These are phyloP conservation scores for Magnolia officinalis DNA, from an alignment of 164 flowering plant genomes.

Conservation along the genomic window DNA sequence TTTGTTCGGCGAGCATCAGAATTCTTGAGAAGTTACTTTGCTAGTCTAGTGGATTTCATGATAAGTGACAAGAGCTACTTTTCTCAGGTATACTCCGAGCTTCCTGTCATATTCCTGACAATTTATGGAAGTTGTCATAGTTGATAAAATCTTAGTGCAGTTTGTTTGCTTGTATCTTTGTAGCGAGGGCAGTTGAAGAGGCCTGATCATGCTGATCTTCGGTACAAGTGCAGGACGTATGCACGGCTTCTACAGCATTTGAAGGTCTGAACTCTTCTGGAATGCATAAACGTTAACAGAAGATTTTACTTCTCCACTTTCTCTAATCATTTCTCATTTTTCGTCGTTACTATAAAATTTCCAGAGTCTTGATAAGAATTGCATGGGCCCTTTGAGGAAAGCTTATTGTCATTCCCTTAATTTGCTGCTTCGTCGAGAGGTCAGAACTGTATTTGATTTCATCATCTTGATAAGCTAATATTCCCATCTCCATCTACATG, in stretches of 20 bases:
- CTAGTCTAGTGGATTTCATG: slow-evolving; percentile 98
- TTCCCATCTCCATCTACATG: neutral
- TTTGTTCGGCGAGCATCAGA: slow-evolving; percentile 96
- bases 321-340: slow-evolving; percentile 3
- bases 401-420: slow-evolving; percentile 95
- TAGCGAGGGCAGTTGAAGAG: slow-evolving; percentile 98
- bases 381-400: slow-evolving; percentile 89
- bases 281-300: neutral
- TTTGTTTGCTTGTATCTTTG: slow-evolving; percentile 15
- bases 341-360: neutral
- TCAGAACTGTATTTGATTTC: slow-evolving; percentile 23
- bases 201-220: slow-evolving; percentile 99
- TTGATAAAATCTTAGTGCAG: slow-evolving; percentile 7
- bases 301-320: neutral
- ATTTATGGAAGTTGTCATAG: neutral
- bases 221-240: slow-evolving; percentile 98
- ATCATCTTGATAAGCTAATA: neutral
- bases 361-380: slow-evolving; percentile 91
- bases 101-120: slow-evolving; percentile 3
- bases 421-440: slow-evolving; percentile 97
- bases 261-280: slow-evolving; percentile 46
- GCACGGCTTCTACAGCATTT: slow-evolving; percentile 97
- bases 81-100: slow-evolving; percentile 62
- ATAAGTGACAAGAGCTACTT: slow-evolving; percentile 94
- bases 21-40: slow-evolving; percentile 87